Base-by-base conservation (phyloP, 805 yeast genomes). In the Zygotorulaspora florentina region DNA sequence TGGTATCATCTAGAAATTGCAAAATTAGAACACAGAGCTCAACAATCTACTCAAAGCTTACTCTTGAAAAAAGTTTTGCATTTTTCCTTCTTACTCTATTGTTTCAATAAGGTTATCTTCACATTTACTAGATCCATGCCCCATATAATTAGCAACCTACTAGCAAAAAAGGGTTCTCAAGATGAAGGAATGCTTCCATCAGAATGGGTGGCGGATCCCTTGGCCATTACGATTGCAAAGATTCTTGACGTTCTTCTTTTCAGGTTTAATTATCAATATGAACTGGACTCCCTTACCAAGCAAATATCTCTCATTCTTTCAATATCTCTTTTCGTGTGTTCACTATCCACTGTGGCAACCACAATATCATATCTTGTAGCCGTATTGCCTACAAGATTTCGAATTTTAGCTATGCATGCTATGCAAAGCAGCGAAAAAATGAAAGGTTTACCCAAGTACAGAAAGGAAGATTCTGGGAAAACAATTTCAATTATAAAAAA, bases 341-440 rank as follows among this genome's bases (percentile, higher is more conserved):
- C 87, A 1, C 73, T 84, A 54, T 80, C 84, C 20, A 82, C 82
- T 45, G 89, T 84, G 1, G 61, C 74, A 39, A 66, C 74, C 34
- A 82, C 90, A 0, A 74, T 83, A 47, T 73, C 77, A 35, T 81
- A 83, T 28, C 63, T 83, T 12, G 58, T 68, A 31, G 64, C 66
- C 11, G 55, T 71, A 33, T 42, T 70, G 7, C 75, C 75, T 2
- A 48, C 64, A 8, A 62, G 63, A 35, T 52, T 69, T n/a, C 66
- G 65, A 30, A 46, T 56, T 4, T 39, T 60, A 18, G 64, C 65
- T 2, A 41, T 62, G 48, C 56, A 55, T 48, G 59, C 64, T 1
- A 51, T 62, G 42, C 54, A 56, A 26, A 42, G 49, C 20, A 48
- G 47, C n/a, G 53, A 51, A 12, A 39, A 45, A 13, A 20, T 29